Evolutionary conservation across 2,329 filamentous ascomycete species (phyloP).

Genomic region (Stachybotrys chartarum): DNA sequence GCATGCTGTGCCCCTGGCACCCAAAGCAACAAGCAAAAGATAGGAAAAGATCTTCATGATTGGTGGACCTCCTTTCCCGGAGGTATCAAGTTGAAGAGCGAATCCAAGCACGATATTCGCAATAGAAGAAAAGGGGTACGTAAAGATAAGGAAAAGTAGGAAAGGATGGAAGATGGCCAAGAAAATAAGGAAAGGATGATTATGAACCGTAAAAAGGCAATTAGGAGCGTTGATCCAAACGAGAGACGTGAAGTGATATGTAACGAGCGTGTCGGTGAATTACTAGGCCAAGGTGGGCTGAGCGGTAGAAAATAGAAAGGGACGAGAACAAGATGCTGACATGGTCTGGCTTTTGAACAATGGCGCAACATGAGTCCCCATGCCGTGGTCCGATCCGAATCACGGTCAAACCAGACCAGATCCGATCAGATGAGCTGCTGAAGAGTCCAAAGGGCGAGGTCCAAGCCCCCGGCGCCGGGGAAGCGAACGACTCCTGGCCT

Average conservation of each 20-base stretch:
- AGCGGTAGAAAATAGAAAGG: background rate
- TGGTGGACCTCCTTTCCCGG: background rate
- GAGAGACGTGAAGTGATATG: background rate
- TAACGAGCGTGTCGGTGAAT: background rate
- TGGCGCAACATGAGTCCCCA: background rate
- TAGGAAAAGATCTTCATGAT: constrained; percentile 15
- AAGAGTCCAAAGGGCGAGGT: no score
- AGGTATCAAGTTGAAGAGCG: background rate
- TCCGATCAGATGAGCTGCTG: background rate
- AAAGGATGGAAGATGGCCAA: no score
- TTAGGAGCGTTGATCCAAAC: background rate
- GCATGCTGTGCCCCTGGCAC: constrained; percentile 7
- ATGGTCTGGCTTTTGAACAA: background rate
- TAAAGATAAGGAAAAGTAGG: no score
- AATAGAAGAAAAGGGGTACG: no score
- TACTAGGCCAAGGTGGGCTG: background rate
- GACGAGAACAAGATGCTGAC: background rate
- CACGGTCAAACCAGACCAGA: background rate
- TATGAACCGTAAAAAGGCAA: background rate
- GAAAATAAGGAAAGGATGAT: no score
- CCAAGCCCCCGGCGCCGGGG: no score
- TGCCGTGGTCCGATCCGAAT: background rate
- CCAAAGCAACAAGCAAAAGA: constrained; percentile 12
- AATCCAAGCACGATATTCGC: no score
- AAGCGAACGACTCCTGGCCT: no score